Base-by-base conservation (phyloP, 2,329 filamentous ascomycete genomes). In the Xylaria sp. region DNA sequence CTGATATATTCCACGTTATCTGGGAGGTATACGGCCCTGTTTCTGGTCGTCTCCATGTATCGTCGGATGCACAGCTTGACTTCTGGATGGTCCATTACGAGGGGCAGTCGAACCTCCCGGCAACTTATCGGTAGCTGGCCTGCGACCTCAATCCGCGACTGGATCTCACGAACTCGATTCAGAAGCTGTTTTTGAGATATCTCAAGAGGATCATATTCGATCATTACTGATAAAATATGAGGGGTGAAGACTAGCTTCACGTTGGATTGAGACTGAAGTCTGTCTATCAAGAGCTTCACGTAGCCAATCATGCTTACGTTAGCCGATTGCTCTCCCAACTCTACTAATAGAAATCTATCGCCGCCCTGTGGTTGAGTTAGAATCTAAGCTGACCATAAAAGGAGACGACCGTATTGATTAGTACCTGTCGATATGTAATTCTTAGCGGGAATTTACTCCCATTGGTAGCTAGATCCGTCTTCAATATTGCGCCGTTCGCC, bases 11-110 rank as follows among this genome's bases (percentile, higher is more conserved):
- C 82, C 49, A 90, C 81, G 63, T 90, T 90, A 71, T 88, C 86
- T 0, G 89, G 89, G 0, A 91, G 81, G 74, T 89, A 91, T 0
- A 87, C 84, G 0, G 89, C 89, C 58, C 88, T 84, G 1, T 86
- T 83, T 7, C 89, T 83, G 70, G 90, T 88, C 0, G 88, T 90
- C 28, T 86, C 86, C 75, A 86, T 86, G 77, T 91, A 91, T 3
- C 89, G 83, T 55, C 86, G 80, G 0, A 89, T 84, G 0, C 89
- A 88, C 41, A 86, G 83, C 23, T 82, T 75, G 65, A 77, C 79
- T n/a, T 79, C 76, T 18, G 71, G 73, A 65, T 83, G 81, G 49
- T 83, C 75, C 64, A 83, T 81, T 8, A 79, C 79, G 39, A 83
- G 74, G 0, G 82, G 82, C 2, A 83, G 75, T 13, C 72, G 71